Percentiles rank a stretch among this genome's conserved stretches.
Evolutionary conservation across 352 stramenopile genomes (phyloP).

Genomic region (Phytophthora citricola): DNA sequence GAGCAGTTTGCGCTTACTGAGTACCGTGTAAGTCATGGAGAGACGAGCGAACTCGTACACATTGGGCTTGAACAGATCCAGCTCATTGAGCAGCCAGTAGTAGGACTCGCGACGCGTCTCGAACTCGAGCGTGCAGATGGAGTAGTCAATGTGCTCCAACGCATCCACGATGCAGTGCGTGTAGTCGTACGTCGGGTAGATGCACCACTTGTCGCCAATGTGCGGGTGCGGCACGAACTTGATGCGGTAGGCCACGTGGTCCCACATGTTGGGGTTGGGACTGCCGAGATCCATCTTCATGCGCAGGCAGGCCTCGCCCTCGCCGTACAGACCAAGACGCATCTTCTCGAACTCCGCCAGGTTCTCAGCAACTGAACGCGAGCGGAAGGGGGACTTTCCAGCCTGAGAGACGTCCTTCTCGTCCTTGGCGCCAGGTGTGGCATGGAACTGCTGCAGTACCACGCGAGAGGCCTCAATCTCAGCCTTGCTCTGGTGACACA

Average conservation of each 20-base stretch:
- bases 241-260: slow-evolving; percentile 98
- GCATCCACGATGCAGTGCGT: slow-evolving; percentile 99
- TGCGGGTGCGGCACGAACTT: slow-evolving; percentile 98
- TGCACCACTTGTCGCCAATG: slow-evolving; percentile 98
- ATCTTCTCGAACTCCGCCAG: slow-evolving; percentile 98
- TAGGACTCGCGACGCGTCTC: slow-evolving; percentile 98
- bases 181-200: slow-evolving; percentile 99
- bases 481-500: slow-evolving; percentile 91
- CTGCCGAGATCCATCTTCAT: slow-evolving; percentile 99
- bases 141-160: slow-evolving; percentile 99
- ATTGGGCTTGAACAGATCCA: slow-evolving; percentile 98
- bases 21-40: slow-evolving; percentile 98
- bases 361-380: slow-evolving; percentile 95
- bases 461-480: slow-evolving; percentile 83
- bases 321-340: slow-evolving; percentile 90
- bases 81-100: slow-evolving; percentile 98
- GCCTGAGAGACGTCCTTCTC: slow-evolving; percentile 62
- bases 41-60: slow-evolving; percentile 97
- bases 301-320: slow-evolving; percentile 93
- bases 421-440: slow-evolving; percentile 56
- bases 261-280: slow-evolving; percentile 99
- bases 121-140: slow-evolving; percentile 99
- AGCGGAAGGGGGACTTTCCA: slow-evolving; percentile 91
- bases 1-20: slow-evolving; percentile 98
- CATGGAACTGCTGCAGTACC: slow-evolving; percentile 80